Percentiles rank a stretch among this genome's conserved stretches.
Conservation (phyloP, 805 yeast species). For the Kodamaea nitidulidarum region DNA sequence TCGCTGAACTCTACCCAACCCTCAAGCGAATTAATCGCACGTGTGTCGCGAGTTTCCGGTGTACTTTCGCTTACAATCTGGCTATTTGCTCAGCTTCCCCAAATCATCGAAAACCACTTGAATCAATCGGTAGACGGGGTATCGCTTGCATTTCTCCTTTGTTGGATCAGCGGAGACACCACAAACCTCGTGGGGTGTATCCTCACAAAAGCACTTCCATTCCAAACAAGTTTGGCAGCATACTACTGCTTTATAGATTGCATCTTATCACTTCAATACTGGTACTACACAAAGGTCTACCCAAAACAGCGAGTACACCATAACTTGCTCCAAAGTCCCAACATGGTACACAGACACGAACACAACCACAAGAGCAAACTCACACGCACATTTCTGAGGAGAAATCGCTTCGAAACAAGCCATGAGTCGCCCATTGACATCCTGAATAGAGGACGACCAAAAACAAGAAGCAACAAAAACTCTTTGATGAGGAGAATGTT, state of each 20-base stretch:
- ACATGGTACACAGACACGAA: slow-evolving; percentile 20
- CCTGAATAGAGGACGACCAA: slow-evolving; percentile 4
- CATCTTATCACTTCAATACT: slow-evolving; percentile 64
- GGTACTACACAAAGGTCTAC: slow-evolving; percentile 56
- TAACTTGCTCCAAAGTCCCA: slow-evolving; percentile 36
- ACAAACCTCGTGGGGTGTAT: slow-evolving; percentile 66
- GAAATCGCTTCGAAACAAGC: slow-evolving; percentile 20
- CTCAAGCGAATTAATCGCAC: slow-evolving; percentile 1
- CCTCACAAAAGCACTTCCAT: slow-evolving; percentile 72
- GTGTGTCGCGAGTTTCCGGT: slow-evolving; percentile 15
- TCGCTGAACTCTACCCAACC: not conserved
- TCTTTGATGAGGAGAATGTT: slow-evolving; percentile 14
- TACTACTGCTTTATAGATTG: slow-evolving; percentile 74
- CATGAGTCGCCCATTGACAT: slow-evolving; percentile 11
- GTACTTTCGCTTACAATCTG: slow-evolving; percentile 20
- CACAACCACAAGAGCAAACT: slow-evolving; percentile 10
- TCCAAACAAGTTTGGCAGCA: slow-evolving; percentile 67
- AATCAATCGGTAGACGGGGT: slow-evolving; percentile 36
- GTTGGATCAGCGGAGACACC: slow-evolving; percentile 38
- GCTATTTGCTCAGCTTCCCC: slow-evolving; percentile 31
- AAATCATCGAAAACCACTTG: slow-evolving; percentile 24
- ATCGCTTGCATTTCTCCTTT: slow-evolving; percentile 25
- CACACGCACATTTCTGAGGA: slow-evolving; percentile 10
- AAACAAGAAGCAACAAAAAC: not conserved
- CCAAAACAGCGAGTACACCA: slow-evolving; percentile 37